Conservation (phyloP, 192 early-diverging fungal genomes). For the Gonapodya prolifera region DNA sequence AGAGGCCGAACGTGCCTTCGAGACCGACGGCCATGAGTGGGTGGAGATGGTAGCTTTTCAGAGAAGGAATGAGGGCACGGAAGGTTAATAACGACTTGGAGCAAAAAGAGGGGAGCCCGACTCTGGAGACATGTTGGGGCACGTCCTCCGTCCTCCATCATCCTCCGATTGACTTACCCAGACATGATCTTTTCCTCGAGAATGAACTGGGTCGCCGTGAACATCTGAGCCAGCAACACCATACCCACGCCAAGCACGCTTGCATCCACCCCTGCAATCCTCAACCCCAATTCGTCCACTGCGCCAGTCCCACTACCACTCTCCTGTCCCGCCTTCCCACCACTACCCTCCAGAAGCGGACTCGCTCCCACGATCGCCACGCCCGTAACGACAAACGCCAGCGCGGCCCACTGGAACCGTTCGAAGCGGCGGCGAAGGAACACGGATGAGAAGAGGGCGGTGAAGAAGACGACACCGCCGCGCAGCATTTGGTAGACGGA, state of each 20-base stretch:
- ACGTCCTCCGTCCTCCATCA: too few relatives aligned
- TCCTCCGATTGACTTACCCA: too few relatives aligned
- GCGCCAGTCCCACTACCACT: too few relatives aligned
- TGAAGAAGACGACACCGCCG: conserved; percentile 91
- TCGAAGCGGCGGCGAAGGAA: conserved; percentile 72
- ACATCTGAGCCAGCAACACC: conserved; percentile 80
- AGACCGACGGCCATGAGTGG: conserved; percentile 86
- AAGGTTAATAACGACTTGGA: too few relatives aligned
- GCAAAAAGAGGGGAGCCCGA: too few relatives aligned
- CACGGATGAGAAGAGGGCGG: conserved; percentile 72
- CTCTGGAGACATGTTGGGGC: too few relatives aligned
- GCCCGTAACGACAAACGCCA: conserved; percentile 67
- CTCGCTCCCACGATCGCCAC: conserved; percentile 81
- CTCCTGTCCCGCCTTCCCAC: too few relatives aligned
- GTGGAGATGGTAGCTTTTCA: conserved; percentile 52
- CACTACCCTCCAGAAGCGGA: conserved; percentile 3
- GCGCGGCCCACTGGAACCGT: conserved; percentile 68
- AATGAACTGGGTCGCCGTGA: conserved; percentile 92
- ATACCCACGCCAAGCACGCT: conserved; percentile 59
- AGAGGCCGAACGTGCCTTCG: conserved; percentile 82
- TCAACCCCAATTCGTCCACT: conserved; percentile 22
- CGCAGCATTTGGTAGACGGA: conserved; percentile 94
- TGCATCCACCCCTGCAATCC: background rate
- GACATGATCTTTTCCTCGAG: conserved; percentile 92
- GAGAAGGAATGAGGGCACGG: too few relatives aligned